Percentiles rank a stretch among this genome's conserved stretches.
Evolutionary conservation across 352 stramenopile species (phyloP).

Genomic region (Lagenidium sp.): DNA sequence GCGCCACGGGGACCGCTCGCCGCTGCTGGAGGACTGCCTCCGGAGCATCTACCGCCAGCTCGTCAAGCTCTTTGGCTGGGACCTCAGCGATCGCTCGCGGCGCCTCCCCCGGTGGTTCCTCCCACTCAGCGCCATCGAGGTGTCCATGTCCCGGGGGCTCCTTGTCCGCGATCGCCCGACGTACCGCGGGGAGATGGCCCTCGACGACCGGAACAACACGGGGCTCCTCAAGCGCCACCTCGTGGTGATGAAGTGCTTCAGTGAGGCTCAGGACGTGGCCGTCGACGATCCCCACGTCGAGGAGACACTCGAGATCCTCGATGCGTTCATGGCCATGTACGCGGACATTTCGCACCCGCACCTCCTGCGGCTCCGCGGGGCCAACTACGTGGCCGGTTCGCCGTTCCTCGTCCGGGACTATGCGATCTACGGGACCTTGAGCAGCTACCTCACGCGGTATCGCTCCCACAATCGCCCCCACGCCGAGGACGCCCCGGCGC

Average conservation of each 20-base stretch:
- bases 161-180: constrained; percentile 25
- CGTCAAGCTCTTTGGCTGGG: constrained; percentile 22
- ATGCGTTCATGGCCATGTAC: constrained; percentile 30
- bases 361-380: constrained; percentile 47
- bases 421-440: constrained; percentile 41
- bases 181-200: constrained; percentile 34
- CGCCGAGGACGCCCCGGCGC: constrained; percentile 26
- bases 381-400: constrained; percentile 29
- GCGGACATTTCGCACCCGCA: constrained; percentile 51
- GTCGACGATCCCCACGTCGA: constrained; percentile 30
- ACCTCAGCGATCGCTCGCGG: constrained; percentile 24
- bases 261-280: constrained; percentile 21
- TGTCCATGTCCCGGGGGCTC: constrained; percentile 26
- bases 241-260: constrained; percentile 50
- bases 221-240: constrained; percentile 22
- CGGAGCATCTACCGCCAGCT: constrained; percentile 50
- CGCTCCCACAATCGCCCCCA: constrained; percentile 14
- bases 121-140: constrained; percentile 35
- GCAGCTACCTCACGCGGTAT: constrained; percentile 29
- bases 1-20: constrained; percentile 22
- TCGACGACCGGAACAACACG: constrained; percentile 7
- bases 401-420: constrained; percentile 57
- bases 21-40: constrained; percentile 45
- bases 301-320: constrained; percentile 31
- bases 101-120: constrained; percentile 58